A percentile compares a stretch with the other conserved stretches of the same genome.
phyloP scores from a whole-genome alignment of 1,284 basidiomycete species.

The Cystobasidium slooffiae region DNA sequence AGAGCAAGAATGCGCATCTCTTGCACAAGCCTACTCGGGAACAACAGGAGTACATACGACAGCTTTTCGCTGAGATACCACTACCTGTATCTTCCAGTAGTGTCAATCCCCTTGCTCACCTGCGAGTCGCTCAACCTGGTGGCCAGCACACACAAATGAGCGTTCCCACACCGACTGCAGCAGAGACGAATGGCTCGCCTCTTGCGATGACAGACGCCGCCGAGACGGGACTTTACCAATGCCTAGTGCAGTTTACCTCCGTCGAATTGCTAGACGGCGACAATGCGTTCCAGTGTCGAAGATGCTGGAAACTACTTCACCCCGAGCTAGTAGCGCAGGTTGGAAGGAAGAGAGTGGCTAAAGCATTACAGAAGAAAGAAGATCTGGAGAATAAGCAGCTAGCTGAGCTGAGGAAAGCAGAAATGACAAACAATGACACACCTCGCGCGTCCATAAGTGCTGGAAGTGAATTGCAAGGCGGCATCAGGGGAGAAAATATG shows the following conservation, averaged over 20 bases:
- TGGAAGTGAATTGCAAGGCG: constrained; percentile 54
- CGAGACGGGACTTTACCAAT: constrained; percentile 61
- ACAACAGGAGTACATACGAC: constrained; percentile 51
- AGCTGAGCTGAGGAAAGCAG: not conserved
- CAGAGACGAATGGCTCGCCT: constrained; percentile 26
- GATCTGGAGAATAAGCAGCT: constrained; percentile 2
- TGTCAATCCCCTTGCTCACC: constrained; percentile 24
- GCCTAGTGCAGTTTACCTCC: constrained; percentile 80
- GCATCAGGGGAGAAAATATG: constrained; percentile 50
- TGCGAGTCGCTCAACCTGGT: constrained; percentile 50
- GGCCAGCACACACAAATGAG: constrained; percentile 16
- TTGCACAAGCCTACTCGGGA: constrained; percentile 49
- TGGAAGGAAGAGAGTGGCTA: constrained; percentile 29
- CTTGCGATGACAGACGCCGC: constrained; percentile 16
- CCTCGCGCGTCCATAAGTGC: constrained; percentile 37
- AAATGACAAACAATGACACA: constrained; percentile 18
- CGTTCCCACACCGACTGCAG: constrained; percentile 9
- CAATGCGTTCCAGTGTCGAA: constrained; percentile 87
- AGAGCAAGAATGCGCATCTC: constrained; percentile 23
- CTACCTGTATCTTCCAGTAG: constrained; percentile 27
- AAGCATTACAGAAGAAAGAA: constrained; percentile 13
- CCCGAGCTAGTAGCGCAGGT: constrained; percentile 49
- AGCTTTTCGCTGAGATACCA: constrained; percentile 50
- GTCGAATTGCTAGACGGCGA: constrained; percentile 91
- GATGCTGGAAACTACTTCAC: constrained; percentile 77